Base-by-base conservation (phyloP, 805 yeast genomes). In the Yarrowia osloensis region DNA sequence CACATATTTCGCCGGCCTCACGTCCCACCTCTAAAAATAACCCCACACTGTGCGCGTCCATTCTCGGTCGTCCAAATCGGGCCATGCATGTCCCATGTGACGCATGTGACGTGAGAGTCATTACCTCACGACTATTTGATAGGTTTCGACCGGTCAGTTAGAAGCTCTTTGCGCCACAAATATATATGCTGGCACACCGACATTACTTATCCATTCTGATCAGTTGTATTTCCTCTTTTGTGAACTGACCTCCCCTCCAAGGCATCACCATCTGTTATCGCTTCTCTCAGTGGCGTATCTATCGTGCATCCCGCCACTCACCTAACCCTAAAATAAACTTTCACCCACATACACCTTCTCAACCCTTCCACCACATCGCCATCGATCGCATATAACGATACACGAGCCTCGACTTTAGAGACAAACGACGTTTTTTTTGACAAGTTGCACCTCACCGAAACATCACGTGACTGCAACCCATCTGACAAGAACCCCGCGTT, bases 381-480 rank as follows among this genome's bases (percentile, higher is more conserved):
- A 26, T n/a, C 31, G 19, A 26, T 29, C 24, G 35, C 54, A 49
- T 46, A 46, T 46, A 46, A 46, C 52, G 54, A 49, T n/a, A 11
- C 37, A n/a, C 31, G 54, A 29, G 24, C 37, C 52, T 28, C 19
- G 21, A n/a, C 12, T n/a, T 19, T 19, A 12, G 37, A 28, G n/a
- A 9, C 54, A 28, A 19, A 49, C 54, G 54, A 49, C 50, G 22
- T n/a, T 49, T 22, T 44, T 26, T 46, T 26, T 26, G 31, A 24
- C 50, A 40, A 40, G 50, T 46, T 47, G 35, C 35, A 28, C 40
- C 29, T 19, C 59, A 29, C 42, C 28, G 40, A 26, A 15, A 21
- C 59, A 52, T 52, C 42, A 52, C 59, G 39, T 52, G 54, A 49
- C 50, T 26, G 33, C 33, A 46, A 26, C 29, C 22, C 21, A 35